Percentiles rank a stretch among this genome's conserved stretches.
Conservation (phyloP, 164 flowering plant genomes). For the Sextonia rubra region DNA sequence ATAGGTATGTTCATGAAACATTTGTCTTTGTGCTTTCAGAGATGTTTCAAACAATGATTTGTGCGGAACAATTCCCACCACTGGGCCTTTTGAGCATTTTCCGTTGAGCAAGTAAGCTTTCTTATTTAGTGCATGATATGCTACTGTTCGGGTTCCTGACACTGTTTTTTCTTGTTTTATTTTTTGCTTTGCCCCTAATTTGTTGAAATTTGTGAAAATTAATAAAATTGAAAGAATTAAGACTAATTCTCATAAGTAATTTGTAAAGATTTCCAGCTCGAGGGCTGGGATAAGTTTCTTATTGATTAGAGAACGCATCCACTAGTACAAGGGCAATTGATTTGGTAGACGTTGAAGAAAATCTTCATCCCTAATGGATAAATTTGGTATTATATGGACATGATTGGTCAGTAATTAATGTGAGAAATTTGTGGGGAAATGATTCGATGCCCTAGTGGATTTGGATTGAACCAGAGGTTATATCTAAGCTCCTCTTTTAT, state of each 20-base stretch:
- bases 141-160: background rate
- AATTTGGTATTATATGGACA: no score
- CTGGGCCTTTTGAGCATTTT: slow-evolving; percentile 85
- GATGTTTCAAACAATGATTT: slow-evolving; percentile 84
- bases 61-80: slow-evolving; percentile 84
- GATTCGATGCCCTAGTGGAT: no score
- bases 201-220: background rate
- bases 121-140: background rate
- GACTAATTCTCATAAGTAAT: background rate
- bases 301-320: no score
- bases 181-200: background rate
- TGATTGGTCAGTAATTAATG: no score
- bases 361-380: no score
- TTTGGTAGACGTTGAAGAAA: no score
- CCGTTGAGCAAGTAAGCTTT: slow-evolving; percentile 67
- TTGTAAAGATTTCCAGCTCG: background rate
- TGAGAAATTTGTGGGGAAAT: no score
- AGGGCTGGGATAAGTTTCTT: background rate
- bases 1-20: background rate
- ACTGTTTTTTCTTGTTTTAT: background rate
- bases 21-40: slow-evolving; percentile 30
- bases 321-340: no score
- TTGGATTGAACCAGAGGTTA: no score
- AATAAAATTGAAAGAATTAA: background rate
- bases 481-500: no score